These are phyloP conservation scores for Neonectria sp. DNA, from an alignment of 2,329 filamentous ascomycete species.

Conservation along the genomic window DNA sequence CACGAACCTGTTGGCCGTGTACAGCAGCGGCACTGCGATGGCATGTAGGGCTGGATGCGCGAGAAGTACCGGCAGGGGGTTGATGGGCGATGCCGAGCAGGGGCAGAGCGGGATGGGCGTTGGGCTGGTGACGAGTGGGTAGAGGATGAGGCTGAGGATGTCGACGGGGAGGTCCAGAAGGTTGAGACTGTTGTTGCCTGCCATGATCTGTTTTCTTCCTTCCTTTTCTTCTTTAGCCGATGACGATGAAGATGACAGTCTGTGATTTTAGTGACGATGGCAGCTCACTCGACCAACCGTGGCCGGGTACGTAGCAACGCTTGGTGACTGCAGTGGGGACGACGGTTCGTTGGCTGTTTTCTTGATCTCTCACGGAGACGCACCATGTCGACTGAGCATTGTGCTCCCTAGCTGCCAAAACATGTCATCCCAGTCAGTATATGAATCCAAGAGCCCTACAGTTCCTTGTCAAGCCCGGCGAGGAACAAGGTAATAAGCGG, in stretches of 20 bases:
- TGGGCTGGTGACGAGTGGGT: slow-evolving; percentile 47
- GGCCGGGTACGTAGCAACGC: background rate
- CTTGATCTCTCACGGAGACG: background rate
- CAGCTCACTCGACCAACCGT: background rate
- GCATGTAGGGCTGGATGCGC: slow-evolving; percentile 52
- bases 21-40: slow-evolving; percentile 52
- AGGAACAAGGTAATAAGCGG: background rate
- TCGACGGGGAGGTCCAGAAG: slow-evolving; percentile 54
- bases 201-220: slow-evolving; percentile 24
- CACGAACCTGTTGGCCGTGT: slow-evolving; percentile 51
- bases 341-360: background rate
- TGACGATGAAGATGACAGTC: slow-evolving; percentile 11
- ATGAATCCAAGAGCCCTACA: background rate
- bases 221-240: background rate
- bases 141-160: slow-evolving; percentile 50
- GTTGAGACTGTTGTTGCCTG: slow-evolving; percentile 39
- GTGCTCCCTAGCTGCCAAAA: background rate
- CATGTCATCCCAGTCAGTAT: background rate
- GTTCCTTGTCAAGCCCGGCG: background rate
- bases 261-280: background rate
- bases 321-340: too few species aligned
- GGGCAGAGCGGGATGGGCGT: slow-evolving; percentile 48
- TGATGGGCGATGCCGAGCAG: slow-evolving; percentile 42
- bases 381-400: background rate
- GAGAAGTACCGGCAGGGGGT: slow-evolving; percentile 50